A percentile compares a stretch with the other conserved stretches of the same genome.
These are phyloP conservation scores for Nakataea oryzae DNA, from an alignment of 2,329 filamentous ascomycete species.

Conservation along the genomic window DNA sequence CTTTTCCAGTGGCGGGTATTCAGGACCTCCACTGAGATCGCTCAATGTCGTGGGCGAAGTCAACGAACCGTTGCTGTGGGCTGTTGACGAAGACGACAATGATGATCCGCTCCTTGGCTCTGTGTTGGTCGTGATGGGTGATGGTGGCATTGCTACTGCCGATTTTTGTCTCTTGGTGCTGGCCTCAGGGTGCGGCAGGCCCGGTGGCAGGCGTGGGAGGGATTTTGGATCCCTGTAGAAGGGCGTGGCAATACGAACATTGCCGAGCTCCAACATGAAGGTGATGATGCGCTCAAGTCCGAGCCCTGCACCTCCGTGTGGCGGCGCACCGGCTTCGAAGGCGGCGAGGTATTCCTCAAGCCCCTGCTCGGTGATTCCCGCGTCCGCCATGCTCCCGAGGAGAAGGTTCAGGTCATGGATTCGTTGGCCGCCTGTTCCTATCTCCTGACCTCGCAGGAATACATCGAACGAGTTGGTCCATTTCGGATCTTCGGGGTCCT, in stretches of 20 bases:
- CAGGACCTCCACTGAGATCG: constrained; percentile 17
- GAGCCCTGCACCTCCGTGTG: constrained; percentile 83
- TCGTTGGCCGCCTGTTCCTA: constrained; percentile 85
- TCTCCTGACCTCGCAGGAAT: constrained; percentile 87
- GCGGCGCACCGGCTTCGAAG: constrained; percentile 81
- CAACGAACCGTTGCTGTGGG: neutral
- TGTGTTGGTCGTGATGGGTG: neutral
- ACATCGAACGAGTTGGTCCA: constrained; percentile 93
- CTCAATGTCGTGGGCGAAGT: neutral
- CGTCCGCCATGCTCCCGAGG: constrained; percentile 64
- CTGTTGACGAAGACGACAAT: neutral
- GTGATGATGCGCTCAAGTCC: constrained; percentile 84
- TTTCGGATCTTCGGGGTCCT: constrained; percentile 58
- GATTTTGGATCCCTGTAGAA: constrained; percentile 87
- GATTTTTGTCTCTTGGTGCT: constrained; percentile 46
- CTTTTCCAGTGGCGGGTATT: constrained; percentile 68
- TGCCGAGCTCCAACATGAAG: constrained; percentile 74
- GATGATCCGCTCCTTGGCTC: neutral
- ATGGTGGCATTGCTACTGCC: neutral
- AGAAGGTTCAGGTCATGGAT: constrained; percentile 72
- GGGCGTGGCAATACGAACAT: constrained; percentile 79
- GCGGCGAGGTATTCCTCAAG: constrained; percentile 88
- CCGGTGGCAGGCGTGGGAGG: constrained; percentile 55
- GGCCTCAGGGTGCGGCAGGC: constrained; percentile 77
- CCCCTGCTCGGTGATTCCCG: constrained; percentile 65